Evolutionary conservation across 106 monocot genomes (phyloP).

Genomic region (Dendrobium catenatum): DNA sequence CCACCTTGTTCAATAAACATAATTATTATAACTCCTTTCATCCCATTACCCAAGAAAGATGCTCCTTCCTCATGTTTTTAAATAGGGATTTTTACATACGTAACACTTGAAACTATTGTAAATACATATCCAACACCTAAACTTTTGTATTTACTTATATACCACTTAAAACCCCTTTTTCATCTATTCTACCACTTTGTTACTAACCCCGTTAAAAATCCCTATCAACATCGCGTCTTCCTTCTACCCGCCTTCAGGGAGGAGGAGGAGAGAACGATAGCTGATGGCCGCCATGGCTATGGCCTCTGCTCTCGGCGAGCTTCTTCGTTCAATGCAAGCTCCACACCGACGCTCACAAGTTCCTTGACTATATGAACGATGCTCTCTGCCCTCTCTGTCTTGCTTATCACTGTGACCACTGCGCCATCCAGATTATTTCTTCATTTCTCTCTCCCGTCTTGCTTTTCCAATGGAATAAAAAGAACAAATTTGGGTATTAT

Average conservation of each 20-base stretch:
- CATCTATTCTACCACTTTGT: no score
- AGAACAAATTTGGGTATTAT: background rate
- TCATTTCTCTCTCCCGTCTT: background rate
- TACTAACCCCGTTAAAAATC: no score
- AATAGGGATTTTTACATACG: no score
- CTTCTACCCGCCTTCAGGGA: background rate
- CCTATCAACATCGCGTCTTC: no score
- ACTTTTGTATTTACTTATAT: no score
- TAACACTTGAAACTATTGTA: no score
- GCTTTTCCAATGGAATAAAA: background rate
- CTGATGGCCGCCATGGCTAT: slow-evolving; percentile 80
- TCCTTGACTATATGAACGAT: slow-evolving; percentile 69
- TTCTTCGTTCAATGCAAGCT: slow-evolving; percentile 88
- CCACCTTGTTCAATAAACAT: no score
- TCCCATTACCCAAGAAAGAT: no score
- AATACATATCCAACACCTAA: no score
- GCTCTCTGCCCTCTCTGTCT: slow-evolving; percentile 86
- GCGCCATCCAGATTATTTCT: slow-evolving; percentile 60
- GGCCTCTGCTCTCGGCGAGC: slow-evolving; percentile 47
- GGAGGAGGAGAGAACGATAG: slow-evolving; percentile 17
- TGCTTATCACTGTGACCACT: slow-evolving; percentile 56
- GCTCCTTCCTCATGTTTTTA: no score
- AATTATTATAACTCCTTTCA: no score
- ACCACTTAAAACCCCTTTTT: no score
- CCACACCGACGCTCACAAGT: slow-evolving; percentile 79